These are phyloP conservation scores for Acacia pycnantha DNA, from an alignment of 331 rosid species.

Conservation along the genomic window DNA sequence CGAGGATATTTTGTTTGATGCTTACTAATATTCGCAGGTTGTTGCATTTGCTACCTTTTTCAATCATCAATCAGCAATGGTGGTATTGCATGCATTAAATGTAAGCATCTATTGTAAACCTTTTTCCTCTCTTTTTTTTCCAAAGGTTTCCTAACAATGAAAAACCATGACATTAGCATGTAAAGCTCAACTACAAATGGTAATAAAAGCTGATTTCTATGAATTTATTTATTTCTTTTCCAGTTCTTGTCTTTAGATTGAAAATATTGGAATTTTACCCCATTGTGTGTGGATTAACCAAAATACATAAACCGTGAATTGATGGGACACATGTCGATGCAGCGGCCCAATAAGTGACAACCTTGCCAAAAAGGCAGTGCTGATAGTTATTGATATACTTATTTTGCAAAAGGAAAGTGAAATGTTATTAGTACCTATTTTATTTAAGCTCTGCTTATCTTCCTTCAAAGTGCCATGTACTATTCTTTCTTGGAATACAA, in stretches of 20 bases:
- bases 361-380: background rate
- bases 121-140: background rate
- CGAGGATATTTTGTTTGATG: background rate
- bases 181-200: background rate
- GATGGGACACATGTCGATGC: constrained; percentile 8
- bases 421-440: background rate
- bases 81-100: constrained; percentile 74
- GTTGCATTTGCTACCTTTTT: constrained; percentile 97
- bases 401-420: background rate
- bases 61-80: constrained; percentile 83
- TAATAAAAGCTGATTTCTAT: background rate
- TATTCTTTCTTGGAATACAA: background rate
- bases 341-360: background rate
- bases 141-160: background rate
- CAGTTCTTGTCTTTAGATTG: background rate
- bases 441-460: background rate
- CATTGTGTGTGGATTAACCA: background rate
- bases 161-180: background rate
- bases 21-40: constrained; percentile 51
- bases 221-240: background rate
- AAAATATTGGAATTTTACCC: background rate
- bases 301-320: constrained; percentile 9
- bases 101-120: constrained; percentile 43
- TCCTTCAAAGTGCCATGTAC: background rate
- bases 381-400: background rate